These are phyloP conservation scores for Fagopyrum tataricum DNA, from an alignment of 148 eudicot species.

Conservation along the genomic window DNA sequence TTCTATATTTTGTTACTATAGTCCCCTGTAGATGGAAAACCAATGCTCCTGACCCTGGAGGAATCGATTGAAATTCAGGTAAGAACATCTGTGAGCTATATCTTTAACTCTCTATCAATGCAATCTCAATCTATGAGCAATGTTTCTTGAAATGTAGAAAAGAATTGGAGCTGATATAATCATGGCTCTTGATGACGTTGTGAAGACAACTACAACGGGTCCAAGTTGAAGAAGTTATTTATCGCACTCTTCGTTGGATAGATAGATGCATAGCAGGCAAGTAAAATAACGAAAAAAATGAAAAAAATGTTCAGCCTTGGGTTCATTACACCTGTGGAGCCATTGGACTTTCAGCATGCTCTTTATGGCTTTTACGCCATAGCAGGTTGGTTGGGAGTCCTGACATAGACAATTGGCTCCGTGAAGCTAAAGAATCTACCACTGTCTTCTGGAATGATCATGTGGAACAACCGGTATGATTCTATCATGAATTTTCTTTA, in stretches of 20 bases:
- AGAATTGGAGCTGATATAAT: constrained; percentile 92
- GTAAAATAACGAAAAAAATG: background rate
- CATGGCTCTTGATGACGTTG: constrained; percentile 96
- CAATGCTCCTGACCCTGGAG: constrained; percentile 88
- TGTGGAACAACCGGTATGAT: constrained; percentile 87
- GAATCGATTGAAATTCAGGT: constrained; percentile 91
- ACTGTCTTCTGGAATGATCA: constrained; percentile 81
- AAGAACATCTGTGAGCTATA: constrained; percentile 17
- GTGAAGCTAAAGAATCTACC: constrained; percentile 81
- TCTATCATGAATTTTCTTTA: constrained; percentile 9
- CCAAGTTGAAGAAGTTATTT: constrained; percentile 94
- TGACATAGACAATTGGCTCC: constrained; percentile 90
- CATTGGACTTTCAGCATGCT: constrained; percentile 68
- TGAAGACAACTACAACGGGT: constrained; percentile 72
- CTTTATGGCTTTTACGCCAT: constrained; percentile 81
- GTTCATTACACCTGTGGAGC: constrained; percentile 76
- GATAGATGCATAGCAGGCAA: constrained; percentile 86
- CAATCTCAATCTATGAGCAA: background rate
- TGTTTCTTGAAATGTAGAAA: constrained; percentile 37
- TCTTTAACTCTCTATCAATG: background rate
- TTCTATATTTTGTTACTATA: constrained; percentile 24
- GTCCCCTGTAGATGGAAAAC: constrained; percentile 93
- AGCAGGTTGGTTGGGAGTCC: constrained; percentile 89
- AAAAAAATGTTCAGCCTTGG: constrained; percentile 28
- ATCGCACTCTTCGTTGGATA: constrained; percentile 92